Evolutionary conservation across 2,329 filamentous ascomycete species (phyloP).

Genomic region (Aspergillus sp.): DNA sequence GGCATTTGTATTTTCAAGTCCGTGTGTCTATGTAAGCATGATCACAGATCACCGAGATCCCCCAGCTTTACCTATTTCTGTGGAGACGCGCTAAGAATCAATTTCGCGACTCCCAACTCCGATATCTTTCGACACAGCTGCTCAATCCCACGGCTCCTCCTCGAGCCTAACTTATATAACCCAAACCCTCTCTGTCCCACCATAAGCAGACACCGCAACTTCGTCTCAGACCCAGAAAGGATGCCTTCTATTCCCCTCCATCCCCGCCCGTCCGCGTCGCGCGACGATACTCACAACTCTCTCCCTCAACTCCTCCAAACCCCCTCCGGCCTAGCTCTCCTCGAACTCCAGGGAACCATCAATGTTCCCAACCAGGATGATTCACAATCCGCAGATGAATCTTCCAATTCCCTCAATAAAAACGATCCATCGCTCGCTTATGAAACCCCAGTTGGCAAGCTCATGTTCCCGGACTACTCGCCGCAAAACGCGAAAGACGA

Average conservation of each 20-base stretch:
- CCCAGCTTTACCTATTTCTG: not conserved
- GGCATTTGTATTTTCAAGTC: not conserved
- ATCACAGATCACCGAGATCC: constrained; percentile 2
- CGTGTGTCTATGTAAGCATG: not conserved
- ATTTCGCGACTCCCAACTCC: not conserved
- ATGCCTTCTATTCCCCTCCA: constrained; percentile 48
- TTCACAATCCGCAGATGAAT: constrained; percentile 31
- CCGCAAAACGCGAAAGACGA: constrained; percentile 51
- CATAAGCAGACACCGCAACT: not conserved
- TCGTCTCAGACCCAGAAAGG: not conserved
- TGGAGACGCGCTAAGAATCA: constrained; percentile 1
- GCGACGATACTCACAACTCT: constrained; percentile 47
- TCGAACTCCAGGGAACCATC: constrained; percentile 91
- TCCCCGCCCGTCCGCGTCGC: constrained; percentile 20
- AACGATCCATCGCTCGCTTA: constrained; percentile 19
- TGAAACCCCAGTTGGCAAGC: constrained; percentile 64
- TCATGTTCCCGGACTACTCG: constrained; percentile 76
- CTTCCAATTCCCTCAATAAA: constrained; percentile 17
- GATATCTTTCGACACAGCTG: not conserved
- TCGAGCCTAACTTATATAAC: not conserved
- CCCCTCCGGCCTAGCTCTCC: constrained; percentile 80
- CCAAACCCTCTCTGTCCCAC: not conserved
- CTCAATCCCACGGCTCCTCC: not conserved
- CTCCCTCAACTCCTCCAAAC: constrained; percentile 84
- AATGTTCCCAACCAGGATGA: constrained; percentile 62